These are phyloP conservation scores for Stagonosporopsis chrysanthemi DNA, from an alignment of 2,329 filamentous ascomycete species.

Conservation along the genomic window DNA sequence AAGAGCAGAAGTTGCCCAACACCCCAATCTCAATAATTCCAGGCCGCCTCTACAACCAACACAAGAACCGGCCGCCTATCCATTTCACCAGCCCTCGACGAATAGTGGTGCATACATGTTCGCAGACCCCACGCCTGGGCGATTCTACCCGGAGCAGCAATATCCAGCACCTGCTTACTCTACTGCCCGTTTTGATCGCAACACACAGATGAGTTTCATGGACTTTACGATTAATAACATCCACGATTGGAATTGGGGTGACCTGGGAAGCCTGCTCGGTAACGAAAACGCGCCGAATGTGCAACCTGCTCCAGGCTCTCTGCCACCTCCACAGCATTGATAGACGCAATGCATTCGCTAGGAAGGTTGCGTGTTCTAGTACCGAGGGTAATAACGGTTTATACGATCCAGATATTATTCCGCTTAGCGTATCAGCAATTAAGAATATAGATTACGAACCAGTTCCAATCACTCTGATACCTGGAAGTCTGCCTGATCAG, in stretches of 20 bases:
- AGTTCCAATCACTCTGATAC: not conserved
- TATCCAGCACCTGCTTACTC: slow-evolving; percentile 26
- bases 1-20: slow-evolving; percentile 10
- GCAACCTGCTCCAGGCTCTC: slow-evolving; percentile 17
- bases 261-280: slow-evolving; percentile 40
- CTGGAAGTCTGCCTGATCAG: not conserved
- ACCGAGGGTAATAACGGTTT: not conserved
- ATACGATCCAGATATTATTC: not conserved
- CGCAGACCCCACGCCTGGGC: slow-evolving; percentile 32
- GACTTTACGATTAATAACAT: slow-evolving; percentile 48
- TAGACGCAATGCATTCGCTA: not conserved
- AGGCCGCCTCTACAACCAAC: slow-evolving; percentile 21
- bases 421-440: not conserved
- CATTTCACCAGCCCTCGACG: slow-evolving; percentile 33
- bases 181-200: slow-evolving; percentile 35
- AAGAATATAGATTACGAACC: not conserved
- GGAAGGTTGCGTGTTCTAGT: not conserved
- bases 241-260: slow-evolving; percentile 47
- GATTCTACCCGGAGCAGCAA: slow-evolving; percentile 34
- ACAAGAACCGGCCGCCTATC: slow-evolving; percentile 25
- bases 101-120: slow-evolving; percentile 43
- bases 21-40: slow-evolving; percentile 9
- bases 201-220: slow-evolving; percentile 46
- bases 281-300: slow-evolving; percentile 26
- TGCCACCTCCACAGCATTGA: slow-evolving; percentile 9